These are phyloP conservation scores for Neonectria neomacrospora DNA, from an alignment of 2,329 filamentous ascomycete genomes.

Conservation along the genomic window DNA sequence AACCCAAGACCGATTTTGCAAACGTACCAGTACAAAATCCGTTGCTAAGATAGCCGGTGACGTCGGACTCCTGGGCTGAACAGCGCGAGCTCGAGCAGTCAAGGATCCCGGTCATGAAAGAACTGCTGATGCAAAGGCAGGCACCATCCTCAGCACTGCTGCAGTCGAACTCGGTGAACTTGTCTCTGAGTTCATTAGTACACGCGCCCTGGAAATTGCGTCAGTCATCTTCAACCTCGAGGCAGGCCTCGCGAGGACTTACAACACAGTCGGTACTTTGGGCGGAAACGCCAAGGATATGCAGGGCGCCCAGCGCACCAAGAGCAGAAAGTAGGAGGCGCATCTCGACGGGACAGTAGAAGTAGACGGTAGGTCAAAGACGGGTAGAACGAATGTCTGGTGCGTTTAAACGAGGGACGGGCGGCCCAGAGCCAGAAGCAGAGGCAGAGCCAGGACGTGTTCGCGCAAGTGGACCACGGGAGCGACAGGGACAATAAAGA, in stretches of 20 bases:
- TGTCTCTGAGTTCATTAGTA: constrained; percentile 20
- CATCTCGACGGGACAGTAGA: constrained; percentile 34
- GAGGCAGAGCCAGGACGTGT: background rate
- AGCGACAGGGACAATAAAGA: background rate
- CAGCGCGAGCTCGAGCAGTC: constrained; percentile 53
- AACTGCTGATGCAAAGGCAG: constrained; percentile 55
- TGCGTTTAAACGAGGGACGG: constrained; percentile 3
- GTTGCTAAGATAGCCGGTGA: constrained; percentile 32
- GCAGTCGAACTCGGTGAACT: constrained; percentile 38
- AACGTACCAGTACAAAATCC: constrained; percentile 43
- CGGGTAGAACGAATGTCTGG: constrained; percentile 2
- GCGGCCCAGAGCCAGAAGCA: background rate
- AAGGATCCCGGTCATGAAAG: constrained; percentile 51
- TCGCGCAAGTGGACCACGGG: background rate
- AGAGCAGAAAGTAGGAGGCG: constrained; percentile 45
- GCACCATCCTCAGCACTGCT: constrained; percentile 44
- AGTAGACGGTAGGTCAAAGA: background rate
- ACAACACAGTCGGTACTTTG: constrained; percentile 45
- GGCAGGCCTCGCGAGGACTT: constrained; percentile 32
- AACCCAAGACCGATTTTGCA: background rate
- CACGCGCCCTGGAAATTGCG: constrained; percentile 28
- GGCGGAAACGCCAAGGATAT: constrained; percentile 41
- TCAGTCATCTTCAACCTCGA: constrained; percentile 14
- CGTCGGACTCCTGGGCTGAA: constrained; percentile 37
- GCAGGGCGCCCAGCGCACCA: constrained; percentile 45